Evolutionary conservation across 1,139 yeast genomes (phyloP).

Genomic region (Candida glucosophila): DNA sequence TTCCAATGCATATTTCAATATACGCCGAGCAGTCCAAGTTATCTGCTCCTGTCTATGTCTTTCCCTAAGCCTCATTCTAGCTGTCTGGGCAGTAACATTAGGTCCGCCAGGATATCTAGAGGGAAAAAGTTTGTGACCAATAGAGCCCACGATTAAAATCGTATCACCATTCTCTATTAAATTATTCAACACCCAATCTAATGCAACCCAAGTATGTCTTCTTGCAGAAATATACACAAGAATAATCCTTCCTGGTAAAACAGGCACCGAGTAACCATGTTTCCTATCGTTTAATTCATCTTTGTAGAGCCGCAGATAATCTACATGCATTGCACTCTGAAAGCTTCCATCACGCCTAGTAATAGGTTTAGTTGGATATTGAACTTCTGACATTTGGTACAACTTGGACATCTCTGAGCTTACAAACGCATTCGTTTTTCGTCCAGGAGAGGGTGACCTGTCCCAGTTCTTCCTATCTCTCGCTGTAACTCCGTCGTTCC

Average conservation of each 20-base stretch:
- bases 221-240: slow-evolving; percentile 63
- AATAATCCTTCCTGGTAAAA: slow-evolving; percentile 44
- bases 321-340: slow-evolving; percentile 35
- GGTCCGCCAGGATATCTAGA: slow-evolving; percentile 7
- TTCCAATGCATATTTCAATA: slow-evolving; percentile 40
- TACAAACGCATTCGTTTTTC: slow-evolving; percentile 2
- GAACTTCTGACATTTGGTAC: too few species aligned
- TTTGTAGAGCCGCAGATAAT: slow-evolving; percentile 30
- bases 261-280: slow-evolving; percentile 18
- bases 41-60: slow-evolving; percentile 28
- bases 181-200: slow-evolving; percentile 55
- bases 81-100: too few species aligned
- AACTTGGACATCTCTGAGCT: too few species aligned
- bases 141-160: slow-evolving; percentile 45
- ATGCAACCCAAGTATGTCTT: slow-evolving; percentile 70
- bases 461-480: slow-evolving; percentile 11
- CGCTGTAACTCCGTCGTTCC: too few species aligned
- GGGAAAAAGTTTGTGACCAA: too few species aligned
- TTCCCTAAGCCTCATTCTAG: slow-evolving; percentile 21
- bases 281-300: slow-evolving; percentile 19
- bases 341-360: slow-evolving; percentile 46
- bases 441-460: slow-evolving; percentile 10
- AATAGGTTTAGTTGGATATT: slow-evolving; percentile 46
- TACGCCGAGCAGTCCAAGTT: slow-evolving; percentile 26
- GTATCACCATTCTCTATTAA: slow-evolving; percentile 57